Conservation (phyloP, 106 monocot genomes). For the Dioscorea zingiberensis region DNA sequence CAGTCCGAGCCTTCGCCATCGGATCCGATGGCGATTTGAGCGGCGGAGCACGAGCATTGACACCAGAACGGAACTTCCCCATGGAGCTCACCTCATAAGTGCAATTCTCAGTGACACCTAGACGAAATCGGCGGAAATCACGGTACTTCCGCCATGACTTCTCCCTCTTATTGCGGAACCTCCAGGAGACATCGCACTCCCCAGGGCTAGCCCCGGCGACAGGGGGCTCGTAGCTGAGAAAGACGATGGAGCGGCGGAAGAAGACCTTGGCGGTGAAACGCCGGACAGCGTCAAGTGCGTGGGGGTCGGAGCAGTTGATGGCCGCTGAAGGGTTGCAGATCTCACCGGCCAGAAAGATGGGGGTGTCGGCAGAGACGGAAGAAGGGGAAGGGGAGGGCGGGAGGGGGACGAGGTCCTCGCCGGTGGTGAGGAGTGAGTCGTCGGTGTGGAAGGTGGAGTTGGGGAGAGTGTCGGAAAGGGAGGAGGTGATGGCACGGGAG, state of each 20-base stretch:
- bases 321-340: slow-evolving; percentile 26
- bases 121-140: slow-evolving; percentile 76
- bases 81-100: slow-evolving; percentile 29
- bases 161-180: slow-evolving; percentile 72
- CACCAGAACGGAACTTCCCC: slow-evolving; percentile 64
- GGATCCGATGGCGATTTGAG: neutral
- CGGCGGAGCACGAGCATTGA: slow-evolving; percentile 29
- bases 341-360: neutral
- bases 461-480: slow-evolving; percentile 56
- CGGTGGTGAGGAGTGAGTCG: slow-evolving; percentile 66
- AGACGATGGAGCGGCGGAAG: slow-evolving; percentile 41
- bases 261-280: slow-evolving; percentile 41
- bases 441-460: slow-evolving; percentile 91
- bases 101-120: slow-evolving; percentile 45
- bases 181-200: slow-evolving; percentile 80
- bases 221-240: slow-evolving; percentile 65
- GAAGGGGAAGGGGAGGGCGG: neutral
- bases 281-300: slow-evolving; percentile 37
- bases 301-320: slow-evolving; percentile 65
- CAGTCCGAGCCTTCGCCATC: neutral
- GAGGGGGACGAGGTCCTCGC: slow-evolving; percentile 39
- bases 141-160: slow-evolving; percentile 86
- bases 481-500: slow-evolving; percentile 52
- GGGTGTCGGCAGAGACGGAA: neutral
- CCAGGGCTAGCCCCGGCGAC: slow-evolving; percentile 47